Evolutionary conservation across 371 early-diverging fungal species (phyloP).

Genomic region (Rhizopus delemar): DNA sequence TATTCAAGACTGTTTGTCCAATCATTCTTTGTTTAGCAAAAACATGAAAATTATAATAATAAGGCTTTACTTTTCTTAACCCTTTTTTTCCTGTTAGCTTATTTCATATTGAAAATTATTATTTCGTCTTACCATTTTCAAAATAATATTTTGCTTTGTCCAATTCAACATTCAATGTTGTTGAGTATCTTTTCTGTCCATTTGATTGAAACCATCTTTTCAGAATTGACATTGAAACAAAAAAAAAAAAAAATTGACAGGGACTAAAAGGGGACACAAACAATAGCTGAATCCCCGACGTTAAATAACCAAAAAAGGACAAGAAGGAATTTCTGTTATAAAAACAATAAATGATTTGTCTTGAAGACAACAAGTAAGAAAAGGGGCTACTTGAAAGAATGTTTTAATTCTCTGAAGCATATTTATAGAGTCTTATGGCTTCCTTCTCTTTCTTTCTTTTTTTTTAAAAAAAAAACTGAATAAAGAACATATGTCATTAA

Average conservation of each 20-base stretch:
- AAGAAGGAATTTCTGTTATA: too few species aligned
- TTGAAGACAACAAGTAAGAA: too few species aligned
- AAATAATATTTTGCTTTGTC: constrained; percentile 47
- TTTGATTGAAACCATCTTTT: not conserved
- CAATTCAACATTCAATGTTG: constrained; percentile 16
- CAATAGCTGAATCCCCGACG: too few species aligned
- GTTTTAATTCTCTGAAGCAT: too few species aligned
- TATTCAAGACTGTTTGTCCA: constrained; percentile 67
- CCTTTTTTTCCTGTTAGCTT: constrained; percentile 34
- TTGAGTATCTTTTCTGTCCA: not conserved
- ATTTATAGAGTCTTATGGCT: too few species aligned
- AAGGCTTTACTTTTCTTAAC: constrained; percentile 81
- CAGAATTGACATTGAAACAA: not conserved
- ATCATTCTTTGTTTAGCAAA: constrained; percentile 95
- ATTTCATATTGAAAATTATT: not conserved
- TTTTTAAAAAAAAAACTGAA: too few species aligned
- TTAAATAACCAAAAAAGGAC: too few species aligned
- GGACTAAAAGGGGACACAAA: too few species aligned
- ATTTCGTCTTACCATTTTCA: constrained; percentile 41
- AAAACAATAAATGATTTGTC: too few species aligned
- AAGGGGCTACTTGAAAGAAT: too few species aligned
- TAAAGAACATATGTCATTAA: too few species aligned
- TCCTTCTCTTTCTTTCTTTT: too few species aligned
- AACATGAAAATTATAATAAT: constrained; percentile 76
- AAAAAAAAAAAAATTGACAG: not conserved